Evolutionary conservation across 306 rosid species (phyloP), one percentile per base, ranked within the genome.

Genomic region (Boehmeria nivea): DNA sequence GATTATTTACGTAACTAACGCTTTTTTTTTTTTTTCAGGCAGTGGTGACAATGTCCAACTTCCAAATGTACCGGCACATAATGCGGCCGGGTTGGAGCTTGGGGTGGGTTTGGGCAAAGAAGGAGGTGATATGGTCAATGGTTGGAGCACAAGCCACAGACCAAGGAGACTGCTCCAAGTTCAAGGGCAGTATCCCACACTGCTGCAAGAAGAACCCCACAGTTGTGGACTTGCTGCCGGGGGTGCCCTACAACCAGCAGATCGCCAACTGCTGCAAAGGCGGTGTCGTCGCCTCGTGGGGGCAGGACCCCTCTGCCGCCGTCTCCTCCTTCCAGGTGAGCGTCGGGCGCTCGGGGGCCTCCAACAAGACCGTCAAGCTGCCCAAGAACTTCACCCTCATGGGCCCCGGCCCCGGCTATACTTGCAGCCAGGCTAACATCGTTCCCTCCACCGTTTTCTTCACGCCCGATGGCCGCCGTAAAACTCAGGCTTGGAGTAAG

Each of bases 61-160:
- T 90, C 66, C 98, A 90, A 78, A 78, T 78, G 85, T 87, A 76
- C 58, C 86, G 98, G 36, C 98, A 87, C 67, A 82, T 87, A 27
- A 84, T 91, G 89, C 74, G 74, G 57, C 96, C 95, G 0, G 98
- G 98, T 0, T 87, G 98, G 98, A 82, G 89, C 0, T 60, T 91
- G 51, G 94, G 93, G 20, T 91, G 98, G 98, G 60, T 93, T 24
- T 91, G 98, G 96, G 87, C 98, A 1, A 87, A 82, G 78, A 87
- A 60, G 68, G 94, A 91, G 60, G 95, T 87, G 17, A 78, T 91
- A 76, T 91, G 98, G 98, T 53, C 94, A 0, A 60, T 78, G 67
- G 61, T 72, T 6, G 98, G 98, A 16, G 80, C 98, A 47, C 94
- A 91, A 64, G 42, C 96, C 22, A 87, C 98, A 0, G 95, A 91